Evolutionary conservation across 495 filamentous ascomycete species (phyloP), one percentile per base, ranked within the genome.

Genomic region (Lophium mytilinum): DNA sequence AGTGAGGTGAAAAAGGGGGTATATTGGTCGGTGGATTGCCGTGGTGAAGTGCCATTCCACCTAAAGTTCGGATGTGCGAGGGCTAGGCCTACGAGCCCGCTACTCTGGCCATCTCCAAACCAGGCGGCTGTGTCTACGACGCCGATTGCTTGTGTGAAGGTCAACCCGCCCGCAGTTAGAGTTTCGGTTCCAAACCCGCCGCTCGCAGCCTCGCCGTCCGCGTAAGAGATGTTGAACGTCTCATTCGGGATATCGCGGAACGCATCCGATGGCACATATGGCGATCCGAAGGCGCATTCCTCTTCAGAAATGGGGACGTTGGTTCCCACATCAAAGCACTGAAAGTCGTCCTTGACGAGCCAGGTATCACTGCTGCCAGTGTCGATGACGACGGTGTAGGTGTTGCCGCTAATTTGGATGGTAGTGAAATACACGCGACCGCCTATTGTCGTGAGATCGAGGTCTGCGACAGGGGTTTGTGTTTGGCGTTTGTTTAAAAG

Each of bases 291-390:
- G 17, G 71, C 71, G 66, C 83, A 86, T 36, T 71, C 45, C 6
- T 49, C 60, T 60, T 72, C 52, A 8, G 65, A 46, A 21, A 70
- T 55, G 0, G 51, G 43, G 0, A 59, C 45, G 34, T 68, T 63
- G 53, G 45, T 70, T n/a, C 49, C 63, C 8, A 57, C 40, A 42
- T 69, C 66, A 15, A 77, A 61, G 59, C 83, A 87, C 11, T 61
- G 50, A 52, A 77, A 85, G 12, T 71, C 68, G 6, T 65, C 57
- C 36, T 72, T 61, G 15, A 76, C 72, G 11, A 85, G 63, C 75
- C 81, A 86, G 8, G 80, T 83, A 60, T 87, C 84, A 58, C 72
- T 76, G 57, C 77, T 81, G 5, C 83, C 83, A 14, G 81, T 85
- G 63, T 85, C 84, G 47, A 87, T 69, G 24, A 80, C 74, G 12